Evolutionary conservation across 495 filamentous ascomycete species (phyloP), one percentile per base, ranked within the genome.

Genomic region (Talaromyces liani): DNA sequence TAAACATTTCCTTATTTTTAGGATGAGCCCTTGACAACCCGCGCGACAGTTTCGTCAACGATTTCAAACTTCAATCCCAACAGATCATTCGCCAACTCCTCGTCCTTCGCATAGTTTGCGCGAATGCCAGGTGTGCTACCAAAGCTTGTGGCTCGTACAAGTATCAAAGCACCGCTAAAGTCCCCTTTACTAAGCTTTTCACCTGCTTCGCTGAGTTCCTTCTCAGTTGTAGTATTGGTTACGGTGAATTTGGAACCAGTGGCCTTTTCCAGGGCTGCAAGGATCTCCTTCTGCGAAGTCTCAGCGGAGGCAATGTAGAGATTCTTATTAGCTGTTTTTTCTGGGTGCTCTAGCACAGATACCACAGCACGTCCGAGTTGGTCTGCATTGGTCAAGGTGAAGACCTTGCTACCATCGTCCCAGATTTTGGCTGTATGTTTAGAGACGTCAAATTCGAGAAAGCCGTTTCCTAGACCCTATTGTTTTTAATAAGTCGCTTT

Each of bases 251-350:
- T 73, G 58, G 68, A 62, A 9, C 72, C 75, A 4, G 77, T 78
- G 6, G 67, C 69, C 20, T 75, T 70, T 68, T 85, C 78, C 22
- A 80, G 64, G 6, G 73, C 71, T 0, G 65, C 61, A 3, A 85
- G 66, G n/a, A 85, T 69, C 33, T 85, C 72, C 1, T 70, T 68
- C 73, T 85, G 84, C 3, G 73, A 74, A 6, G 74, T 72, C 31
- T 66, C 73, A 47, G 82, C 77, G n/a, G 75, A 79, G 9, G 77
- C 71, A 34, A 85, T 68, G 65, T 75, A 81, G 18, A 85, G 62
- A 66, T 80, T 78, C 59, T 70, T 66, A 67, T 86, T 83, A 18
- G 64, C 70, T 4, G 80, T 83, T 58, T 71, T 66, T 3, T 66
- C 63, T 0, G 77, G 73, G n/a, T 72, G 68, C 49, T 71, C 49